Percentiles rank a stretch among this genome's conserved stretches.
Evolutionary conservation across 352 stramenopile genomes (phyloP).

Genomic region (Phytophthora cajani): DNA sequence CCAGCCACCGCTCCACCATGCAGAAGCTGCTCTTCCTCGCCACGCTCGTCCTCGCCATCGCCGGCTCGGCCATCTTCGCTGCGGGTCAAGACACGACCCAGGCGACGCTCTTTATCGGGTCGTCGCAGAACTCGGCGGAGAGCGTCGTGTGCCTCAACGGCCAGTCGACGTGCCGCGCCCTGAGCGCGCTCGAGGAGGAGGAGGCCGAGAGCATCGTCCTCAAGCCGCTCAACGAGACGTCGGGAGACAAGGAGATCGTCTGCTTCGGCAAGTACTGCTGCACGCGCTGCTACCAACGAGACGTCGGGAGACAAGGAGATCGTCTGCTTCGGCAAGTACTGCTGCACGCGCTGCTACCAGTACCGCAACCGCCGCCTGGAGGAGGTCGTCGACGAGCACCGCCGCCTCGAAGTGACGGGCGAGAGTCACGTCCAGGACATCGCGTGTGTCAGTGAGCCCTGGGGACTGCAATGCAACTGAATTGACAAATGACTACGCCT

Average conservation of each 20-base stretch:
- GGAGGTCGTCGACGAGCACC: conserved; percentile 4
- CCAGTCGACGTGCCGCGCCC: neutral
- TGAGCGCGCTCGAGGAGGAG: neutral
- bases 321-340: neutral
- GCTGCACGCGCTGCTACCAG: neutral
- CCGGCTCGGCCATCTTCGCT: neutral
- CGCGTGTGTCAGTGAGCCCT: neutral
- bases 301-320: conserved; percentile 1
- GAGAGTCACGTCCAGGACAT: conserved; percentile 8
- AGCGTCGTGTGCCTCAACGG: neutral
- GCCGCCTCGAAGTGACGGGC: conserved; percentile 5
- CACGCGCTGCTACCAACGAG: neutral
- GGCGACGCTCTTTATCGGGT: neutral
- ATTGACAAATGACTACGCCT: neutral
- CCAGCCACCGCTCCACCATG: neutral
- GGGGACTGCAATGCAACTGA: conserved; percentile 8
- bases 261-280: neutral
- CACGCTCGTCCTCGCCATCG: neutral
- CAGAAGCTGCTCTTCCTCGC: neutral
- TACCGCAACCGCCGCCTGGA: neutral
- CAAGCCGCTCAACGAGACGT: conserved; percentile 1
- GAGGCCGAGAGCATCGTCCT: neutral
- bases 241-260: neutral
- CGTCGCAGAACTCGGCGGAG: neutral
- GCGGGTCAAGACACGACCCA: neutral